phyloP scores from a whole-genome alignment of 345 rosid species.

The Melaleuca quinquenervia region DNA sequence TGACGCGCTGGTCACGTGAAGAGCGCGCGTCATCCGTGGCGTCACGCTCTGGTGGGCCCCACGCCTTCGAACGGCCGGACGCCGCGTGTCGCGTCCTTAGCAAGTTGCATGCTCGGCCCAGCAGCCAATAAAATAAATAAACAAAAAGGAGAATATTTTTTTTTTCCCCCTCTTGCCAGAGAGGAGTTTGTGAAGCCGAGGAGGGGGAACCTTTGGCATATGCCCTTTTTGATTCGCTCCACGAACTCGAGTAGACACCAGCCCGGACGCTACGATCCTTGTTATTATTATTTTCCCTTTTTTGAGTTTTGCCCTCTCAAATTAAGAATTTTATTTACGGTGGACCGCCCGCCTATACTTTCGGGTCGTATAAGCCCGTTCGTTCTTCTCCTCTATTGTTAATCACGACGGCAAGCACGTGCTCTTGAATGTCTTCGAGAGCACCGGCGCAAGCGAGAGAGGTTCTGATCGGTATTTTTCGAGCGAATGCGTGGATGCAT shows the following conservation, averaged over 20 bases:
- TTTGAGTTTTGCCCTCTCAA: background rate
- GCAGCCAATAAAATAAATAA: background rate
- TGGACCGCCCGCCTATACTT: fast-evolving
- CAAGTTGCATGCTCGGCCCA: background rate
- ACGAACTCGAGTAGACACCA: background rate
- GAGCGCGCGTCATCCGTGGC: background rate
- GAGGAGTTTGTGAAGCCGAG: background rate
- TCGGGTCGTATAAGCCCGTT: fast-evolving
- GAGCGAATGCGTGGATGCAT: fast-evolving
- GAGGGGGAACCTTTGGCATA: background rate
- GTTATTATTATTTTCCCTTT: too few species aligned
- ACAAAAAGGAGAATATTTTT: background rate
- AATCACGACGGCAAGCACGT: fast-evolving
- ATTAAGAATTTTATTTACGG: background rate
- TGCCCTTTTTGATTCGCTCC: background rate
- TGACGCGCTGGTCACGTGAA: conserved; percentile 10
- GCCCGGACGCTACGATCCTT: too few species aligned
- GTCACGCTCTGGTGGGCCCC: background rate
- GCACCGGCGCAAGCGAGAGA: background rate
- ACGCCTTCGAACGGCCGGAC: background rate
- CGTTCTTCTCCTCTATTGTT: background rate
- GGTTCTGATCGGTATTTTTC: background rate
- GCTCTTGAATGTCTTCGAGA: background rate
- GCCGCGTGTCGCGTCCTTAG: background rate
- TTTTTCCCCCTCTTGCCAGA: background rate